These are phyloP conservation scores for Chlamydomonas sp. DNA, from an alignment of 139 green algal genomes.

Conservation along the genomic window DNA sequence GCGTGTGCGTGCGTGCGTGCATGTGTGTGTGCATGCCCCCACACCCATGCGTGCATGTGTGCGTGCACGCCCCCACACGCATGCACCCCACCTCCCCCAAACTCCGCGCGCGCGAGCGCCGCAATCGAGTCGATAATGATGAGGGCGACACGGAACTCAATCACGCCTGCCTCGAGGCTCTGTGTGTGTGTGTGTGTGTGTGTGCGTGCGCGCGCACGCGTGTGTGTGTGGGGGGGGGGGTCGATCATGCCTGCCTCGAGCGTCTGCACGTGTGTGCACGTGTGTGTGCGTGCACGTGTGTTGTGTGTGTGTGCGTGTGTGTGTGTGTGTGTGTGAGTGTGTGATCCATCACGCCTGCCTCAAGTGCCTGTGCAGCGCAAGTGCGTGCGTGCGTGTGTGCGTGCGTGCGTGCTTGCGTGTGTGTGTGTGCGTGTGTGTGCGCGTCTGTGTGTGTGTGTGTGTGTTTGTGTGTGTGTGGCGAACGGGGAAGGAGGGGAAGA, in stretches of 20 bases:
- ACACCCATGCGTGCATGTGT: too few relatives aligned
- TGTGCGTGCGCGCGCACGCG: background rate
- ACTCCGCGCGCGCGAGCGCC: constrained; percentile 44
- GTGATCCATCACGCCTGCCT: background rate
- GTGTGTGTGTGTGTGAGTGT: background rate
- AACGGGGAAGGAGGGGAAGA: too few relatives aligned
- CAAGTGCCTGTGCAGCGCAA: too few relatives aligned
- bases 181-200: background rate
- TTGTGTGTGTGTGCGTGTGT: background rate
- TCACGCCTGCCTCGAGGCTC: constrained; percentile 9
- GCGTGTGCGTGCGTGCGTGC: too few relatives aligned
- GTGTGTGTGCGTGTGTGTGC: too few relatives aligned
- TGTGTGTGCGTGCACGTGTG: background rate
- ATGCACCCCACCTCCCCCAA: too few relatives aligned
- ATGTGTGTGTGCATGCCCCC: too few relatives aligned
- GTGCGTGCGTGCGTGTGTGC: too few relatives aligned
- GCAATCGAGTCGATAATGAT: constrained; percentile 79
- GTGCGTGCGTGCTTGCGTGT: too few relatives aligned
- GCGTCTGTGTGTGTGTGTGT: too few relatives aligned
- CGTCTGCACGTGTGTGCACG: background rate
- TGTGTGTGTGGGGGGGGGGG: background rate
- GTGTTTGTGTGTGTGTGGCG: too few relatives aligned
- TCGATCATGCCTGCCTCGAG: background rate
- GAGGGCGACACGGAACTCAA: constrained; percentile 30
- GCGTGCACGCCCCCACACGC: too few relatives aligned